Conservation (phyloP, 2,329 filamentous ascomycete genomes). For the Fusarium sarcochroum region DNA sequence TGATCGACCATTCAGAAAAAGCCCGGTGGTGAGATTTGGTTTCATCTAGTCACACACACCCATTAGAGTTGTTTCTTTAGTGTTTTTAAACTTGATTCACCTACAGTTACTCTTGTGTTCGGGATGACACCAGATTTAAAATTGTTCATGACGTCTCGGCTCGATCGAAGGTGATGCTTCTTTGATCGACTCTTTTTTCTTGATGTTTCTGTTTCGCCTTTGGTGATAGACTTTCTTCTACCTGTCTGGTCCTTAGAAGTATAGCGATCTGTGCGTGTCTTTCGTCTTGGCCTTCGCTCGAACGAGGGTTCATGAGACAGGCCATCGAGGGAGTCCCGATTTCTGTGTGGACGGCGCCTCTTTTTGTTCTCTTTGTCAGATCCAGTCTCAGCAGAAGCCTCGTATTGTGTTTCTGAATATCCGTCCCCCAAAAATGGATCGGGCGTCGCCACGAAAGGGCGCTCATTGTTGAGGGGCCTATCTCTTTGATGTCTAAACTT, state of each 20-base stretch:
- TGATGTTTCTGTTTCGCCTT: conserved; percentile 2
- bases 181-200: conserved; percentile 25
- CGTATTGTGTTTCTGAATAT: background rate
- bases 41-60: conserved; percentile 48
- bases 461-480: background rate
- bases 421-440: background rate
- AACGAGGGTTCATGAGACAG: conserved; percentile 50
- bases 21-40: conserved; percentile 51
- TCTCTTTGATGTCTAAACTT: background rate
- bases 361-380: conserved; percentile 24
- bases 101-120: conserved; percentile 54
- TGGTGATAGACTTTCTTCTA: conserved; percentile 11
- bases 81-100: conserved; percentile 1
- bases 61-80: conserved; percentile 1
- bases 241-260: conserved; percentile 54
- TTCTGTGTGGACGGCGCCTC: conserved; percentile 2
- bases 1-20: conserved; percentile 53
- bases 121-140: conserved; percentile 70
- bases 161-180: conserved; percentile 53
- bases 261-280: conserved; percentile 70
- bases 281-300: conserved; percentile 67
- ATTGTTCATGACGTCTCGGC: conserved; percentile 65
- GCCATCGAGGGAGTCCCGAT: background rate
- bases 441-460: conserved; percentile 1
- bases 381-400: background rate